A percentile compares a stretch with the other conserved stretches of the same genome.
Conservation (phyloP, 192 early-diverging fungal species). For the Coemansia erecta region DNA sequence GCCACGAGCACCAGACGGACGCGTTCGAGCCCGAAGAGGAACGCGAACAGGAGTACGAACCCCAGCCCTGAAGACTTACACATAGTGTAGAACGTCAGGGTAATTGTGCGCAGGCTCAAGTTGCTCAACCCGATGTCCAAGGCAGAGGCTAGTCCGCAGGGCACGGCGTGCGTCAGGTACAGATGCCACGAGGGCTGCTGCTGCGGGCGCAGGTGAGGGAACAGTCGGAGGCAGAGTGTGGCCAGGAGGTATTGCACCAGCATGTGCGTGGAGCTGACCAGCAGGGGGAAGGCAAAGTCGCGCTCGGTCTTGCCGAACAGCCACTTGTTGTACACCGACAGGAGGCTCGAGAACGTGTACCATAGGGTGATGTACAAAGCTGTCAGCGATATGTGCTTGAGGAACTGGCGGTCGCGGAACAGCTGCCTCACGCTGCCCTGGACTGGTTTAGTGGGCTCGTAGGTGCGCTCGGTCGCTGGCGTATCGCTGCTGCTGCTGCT, state of each 20-base stretch:
- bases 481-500: too few relatives aligned
- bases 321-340: slow-evolving; percentile 94
- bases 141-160: slow-evolving; percentile 84
- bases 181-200: slow-evolving; percentile 55
- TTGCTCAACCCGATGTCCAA: slow-evolving; percentile 92
- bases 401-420: slow-evolving; percentile 24
- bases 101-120: slow-evolving; percentile 78
- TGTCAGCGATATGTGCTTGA: slow-evolving; percentile 36
- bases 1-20: slow-evolving; percentile 67
- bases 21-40: slow-evolving; percentile 81
- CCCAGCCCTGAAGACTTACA: slow-evolving; percentile 75
- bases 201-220: slow-evolving; percentile 63
- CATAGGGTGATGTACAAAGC: slow-evolving; percentile 53
- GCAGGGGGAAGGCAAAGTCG: slow-evolving; percentile 84
- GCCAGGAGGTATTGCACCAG: slow-evolving; percentile 74
- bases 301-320: slow-evolving; percentile 79
- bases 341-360: slow-evolving; percentile 66
- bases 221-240: slow-evolving; percentile 53
- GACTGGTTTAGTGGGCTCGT: slow-evolving; percentile 1
- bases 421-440: slow-evolving; percentile 12
- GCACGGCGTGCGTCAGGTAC: slow-evolving; percentile 72
- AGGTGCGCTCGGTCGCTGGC: slow-evolving; percentile 10
- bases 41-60: slow-evolving; percentile 88
- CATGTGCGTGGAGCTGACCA: slow-evolving; percentile 84
- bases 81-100: slow-evolving; percentile 92